These are phyloP conservation scores for Metschnikowia continentalis DNA, from an alignment of 805 yeast species.

Conservation along the genomic window DNA sequence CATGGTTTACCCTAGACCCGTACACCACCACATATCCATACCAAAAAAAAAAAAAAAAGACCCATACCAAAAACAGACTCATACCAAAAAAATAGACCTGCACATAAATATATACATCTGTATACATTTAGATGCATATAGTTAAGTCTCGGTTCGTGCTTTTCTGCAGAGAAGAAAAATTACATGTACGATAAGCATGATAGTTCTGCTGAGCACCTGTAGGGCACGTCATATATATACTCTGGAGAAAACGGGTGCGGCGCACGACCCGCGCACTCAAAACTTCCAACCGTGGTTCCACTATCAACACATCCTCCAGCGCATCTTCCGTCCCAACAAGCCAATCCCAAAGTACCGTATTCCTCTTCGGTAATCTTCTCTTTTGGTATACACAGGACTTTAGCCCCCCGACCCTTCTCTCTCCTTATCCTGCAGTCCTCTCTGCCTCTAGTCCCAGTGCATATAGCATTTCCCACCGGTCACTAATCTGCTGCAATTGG, in stretches of 20 bases:
- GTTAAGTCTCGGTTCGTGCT: too few relatives aligned
- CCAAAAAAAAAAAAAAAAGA: too few relatives aligned
- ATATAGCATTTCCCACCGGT: not conserved
- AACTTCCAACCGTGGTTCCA: not conserved
- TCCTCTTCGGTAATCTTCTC: not conserved
- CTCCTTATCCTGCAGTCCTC: not conserved
- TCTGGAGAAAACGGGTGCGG: not conserved
- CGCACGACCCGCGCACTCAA: constrained; percentile 3
- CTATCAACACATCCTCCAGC: not conserved
- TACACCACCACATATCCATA: too few relatives aligned
- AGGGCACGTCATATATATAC: too few relatives aligned
- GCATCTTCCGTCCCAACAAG: not conserved
- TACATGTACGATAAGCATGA: too few relatives aligned
- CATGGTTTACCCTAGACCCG: too few relatives aligned
- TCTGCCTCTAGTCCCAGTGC: not conserved
- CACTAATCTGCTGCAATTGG: not conserved
- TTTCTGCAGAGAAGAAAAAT: too few relatives aligned
- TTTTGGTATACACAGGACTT: not conserved
- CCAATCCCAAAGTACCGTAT: not conserved
- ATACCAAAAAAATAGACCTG: too few relatives aligned
- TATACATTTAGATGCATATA: too few relatives aligned
- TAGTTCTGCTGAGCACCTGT: too few relatives aligned
- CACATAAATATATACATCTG: too few relatives aligned
- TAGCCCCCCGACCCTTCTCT: not conserved
- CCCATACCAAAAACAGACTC: too few relatives aligned